Base-by-base conservation (phyloP, 768 basidiomycete genomes). In the Tulasnella sp. region DNA sequence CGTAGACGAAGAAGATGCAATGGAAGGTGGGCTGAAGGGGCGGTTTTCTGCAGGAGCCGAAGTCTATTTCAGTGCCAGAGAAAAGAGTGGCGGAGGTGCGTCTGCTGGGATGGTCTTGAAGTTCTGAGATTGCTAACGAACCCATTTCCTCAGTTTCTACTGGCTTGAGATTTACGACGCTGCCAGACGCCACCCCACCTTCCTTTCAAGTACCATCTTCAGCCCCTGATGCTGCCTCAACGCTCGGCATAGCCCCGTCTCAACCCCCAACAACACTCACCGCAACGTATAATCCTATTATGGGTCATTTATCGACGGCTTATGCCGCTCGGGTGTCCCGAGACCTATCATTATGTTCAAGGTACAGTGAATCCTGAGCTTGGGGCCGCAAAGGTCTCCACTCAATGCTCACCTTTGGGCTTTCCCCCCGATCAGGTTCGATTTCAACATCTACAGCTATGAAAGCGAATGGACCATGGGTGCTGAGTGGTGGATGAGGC, bases 401-500 rank as follows among this genome's bases (percentile, higher is more conserved):
- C 15, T 15, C 6, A 22, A 36, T 36, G 36, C 68, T 69, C 5
- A 69, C 31, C 5, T 9, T 36, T 36, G 22, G 6, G n/a, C n/a
- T 14, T 54, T n/a, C 22, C 11, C 12, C 22, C 8, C 14, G 37
- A 31, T 5, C 25, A 75, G 94, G 29, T 99, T 96, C 81, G 95
- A 98, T 81, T 95, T 98, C 84, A 99, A 99, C 81, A 89, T 96
- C 36, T 97, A 98, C 82, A 96, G 93, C 83, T 98, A 95, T 82
- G 94, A 97, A 79, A 96, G 94, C 82, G 96, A 98, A 82, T 92
- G 96, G 91, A 91, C 93, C 12, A 88, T 98, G 85, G 97, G 97
- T 2, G 91, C 93, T 0, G 96, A 98, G 82, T 97, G 94, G 94
- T 97, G 94, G 95, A 87, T 95, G 81, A 88, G 94, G 29, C 88